phyloP scores from a whole-genome alignment of 2,329 filamentous ascomycete species.

The Neonectria magnoliae region DNA sequence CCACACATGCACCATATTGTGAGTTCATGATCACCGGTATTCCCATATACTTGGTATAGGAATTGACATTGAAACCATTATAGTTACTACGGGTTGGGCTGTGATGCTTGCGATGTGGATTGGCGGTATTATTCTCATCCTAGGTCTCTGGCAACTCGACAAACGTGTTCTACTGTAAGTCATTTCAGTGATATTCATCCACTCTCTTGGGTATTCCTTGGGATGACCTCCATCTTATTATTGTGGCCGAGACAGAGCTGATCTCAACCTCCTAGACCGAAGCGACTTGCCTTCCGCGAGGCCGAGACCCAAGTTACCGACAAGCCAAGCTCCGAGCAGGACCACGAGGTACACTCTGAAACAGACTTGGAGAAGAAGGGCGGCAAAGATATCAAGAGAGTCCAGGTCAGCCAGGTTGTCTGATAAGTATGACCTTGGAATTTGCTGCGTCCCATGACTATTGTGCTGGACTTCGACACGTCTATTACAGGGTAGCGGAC shows the following conservation, averaged over 20 bases:
- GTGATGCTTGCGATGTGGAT: slow-evolving; percentile 21
- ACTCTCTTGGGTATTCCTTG: not conserved
- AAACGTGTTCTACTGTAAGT: not conserved
- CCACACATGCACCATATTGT: slow-evolving; percentile 23
- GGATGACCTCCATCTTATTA: not conserved
- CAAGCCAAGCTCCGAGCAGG: not conserved
- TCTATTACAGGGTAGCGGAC: not conserved
- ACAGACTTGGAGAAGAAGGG: not conserved
- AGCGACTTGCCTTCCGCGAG: not conserved
- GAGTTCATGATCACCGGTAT: not conserved
- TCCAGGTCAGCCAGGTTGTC: not conserved
- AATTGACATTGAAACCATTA: not conserved
- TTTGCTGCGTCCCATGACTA: not conserved
- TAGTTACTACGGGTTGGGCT: slow-evolving; percentile 15
- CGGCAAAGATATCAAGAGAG: not conserved
- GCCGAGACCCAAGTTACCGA: not conserved
- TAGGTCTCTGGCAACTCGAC: slow-evolving; percentile 16
- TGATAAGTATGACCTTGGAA: too few species aligned
- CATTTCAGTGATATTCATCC: rapidly evolving
- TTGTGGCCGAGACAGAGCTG: not conserved
- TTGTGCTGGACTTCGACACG: not conserved
- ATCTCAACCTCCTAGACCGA: not conserved
- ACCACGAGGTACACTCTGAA: not conserved
- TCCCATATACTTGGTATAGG: too few species aligned
- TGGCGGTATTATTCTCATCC: slow-evolving; percentile 1